Evolutionary conservation across 1,139 yeast genomes (phyloP), one percentile per base, ranked within the genome.

Genomic region (Suhomyces maxii): DNA sequence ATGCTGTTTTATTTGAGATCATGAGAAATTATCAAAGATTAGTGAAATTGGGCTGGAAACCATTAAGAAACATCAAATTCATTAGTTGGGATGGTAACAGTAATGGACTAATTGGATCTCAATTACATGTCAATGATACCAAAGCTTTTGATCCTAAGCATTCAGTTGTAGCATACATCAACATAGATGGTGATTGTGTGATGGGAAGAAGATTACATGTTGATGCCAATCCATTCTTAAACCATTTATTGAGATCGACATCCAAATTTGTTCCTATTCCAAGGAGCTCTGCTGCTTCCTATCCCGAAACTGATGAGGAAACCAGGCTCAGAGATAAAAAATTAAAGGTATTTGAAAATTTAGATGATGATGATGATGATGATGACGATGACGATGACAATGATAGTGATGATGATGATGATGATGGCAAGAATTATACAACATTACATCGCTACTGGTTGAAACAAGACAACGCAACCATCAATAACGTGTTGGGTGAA

Each of bases 51-150:
- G 80, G 80, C 1, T 75, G 80, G 80, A 68, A 66, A 53, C 80
- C 80, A 1, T 58, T 74, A 39, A 60, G 80, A 39, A 69, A 65
- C 30, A 70, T 75, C 36, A 65, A 67, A 46, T 73, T 75, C 55
- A 62, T 74, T 6, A 71, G 77, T 1, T 74, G 77, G 75, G 80
- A 75, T 54, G 77, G 73, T 1, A 58, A 71, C 13, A 53, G 63
- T 31, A 65, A 64, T 46, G 75, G 76, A 3, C 55, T 65, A 18
- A 46, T 68, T 12, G 79, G 79, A 0, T 59, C 73, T 0, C 63
- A 61, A 42, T 46, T 54, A 6, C 57, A 54, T 30, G 53, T 63
- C 6, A 63, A 65, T 34, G 69, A 67, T 41, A 43, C 58, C 3
- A 42, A 41, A 1, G 53, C 58, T 4, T 61, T 65, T 42, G 58